Evolutionary conservation across 1,284 basidiomycete genomes (phyloP).

Genomic region (Xerocomus cyaneibrunnescens): DNA sequence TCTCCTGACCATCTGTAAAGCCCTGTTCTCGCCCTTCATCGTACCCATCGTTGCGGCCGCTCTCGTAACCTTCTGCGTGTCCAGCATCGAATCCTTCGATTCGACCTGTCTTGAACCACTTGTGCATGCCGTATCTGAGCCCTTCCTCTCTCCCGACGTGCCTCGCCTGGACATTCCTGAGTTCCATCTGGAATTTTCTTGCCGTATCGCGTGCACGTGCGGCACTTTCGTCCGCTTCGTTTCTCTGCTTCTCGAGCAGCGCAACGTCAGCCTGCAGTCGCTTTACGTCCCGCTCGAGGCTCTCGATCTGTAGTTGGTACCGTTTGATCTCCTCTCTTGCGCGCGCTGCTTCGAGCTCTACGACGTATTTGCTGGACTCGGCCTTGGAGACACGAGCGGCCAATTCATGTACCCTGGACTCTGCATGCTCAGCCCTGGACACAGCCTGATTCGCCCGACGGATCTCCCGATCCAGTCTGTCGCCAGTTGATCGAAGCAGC

Average conservation of each 20-base stretch:
- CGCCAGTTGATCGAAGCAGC: slow-evolving; percentile 51
- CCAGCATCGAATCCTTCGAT: slow-evolving; percentile 46
- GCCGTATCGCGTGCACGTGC: slow-evolving; percentile 48
- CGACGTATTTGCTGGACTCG: slow-evolving; percentile 47
- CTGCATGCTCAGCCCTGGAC: slow-evolving; percentile 52
- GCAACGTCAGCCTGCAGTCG: slow-evolving; percentile 44
- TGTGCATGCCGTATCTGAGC: slow-evolving; percentile 36
- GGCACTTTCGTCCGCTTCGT: slow-evolving; percentile 48
- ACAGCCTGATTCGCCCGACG: slow-evolving; percentile 52
- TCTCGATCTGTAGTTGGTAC: slow-evolving; percentile 50
- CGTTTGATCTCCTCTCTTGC: slow-evolving; percentile 49
- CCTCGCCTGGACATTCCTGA: slow-evolving; percentile 49
- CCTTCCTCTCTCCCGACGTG: slow-evolving; percentile 49
- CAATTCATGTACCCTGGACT: slow-evolving; percentile 47
- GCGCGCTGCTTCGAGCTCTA: slow-evolving; percentile 47
- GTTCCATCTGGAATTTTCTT: slow-evolving; percentile 45
- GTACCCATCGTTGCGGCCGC: slow-evolving; percentile 49
- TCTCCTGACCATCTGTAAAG: slow-evolving; percentile 40
- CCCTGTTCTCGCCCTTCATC: slow-evolving; percentile 44
- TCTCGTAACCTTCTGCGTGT: slow-evolving; percentile 42
- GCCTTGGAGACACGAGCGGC: slow-evolving; percentile 39
- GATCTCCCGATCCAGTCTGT: slow-evolving; percentile 57
- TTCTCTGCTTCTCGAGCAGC: slow-evolving; percentile 44
- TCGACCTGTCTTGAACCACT: slow-evolving; percentile 43
- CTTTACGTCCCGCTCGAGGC: slow-evolving; percentile 48